Evolutionary conservation across 371 early-diverging fungal species (phyloP), one percentile per base, ranked within the genome.

Genomic region (Mucor saturninus): DNA sequence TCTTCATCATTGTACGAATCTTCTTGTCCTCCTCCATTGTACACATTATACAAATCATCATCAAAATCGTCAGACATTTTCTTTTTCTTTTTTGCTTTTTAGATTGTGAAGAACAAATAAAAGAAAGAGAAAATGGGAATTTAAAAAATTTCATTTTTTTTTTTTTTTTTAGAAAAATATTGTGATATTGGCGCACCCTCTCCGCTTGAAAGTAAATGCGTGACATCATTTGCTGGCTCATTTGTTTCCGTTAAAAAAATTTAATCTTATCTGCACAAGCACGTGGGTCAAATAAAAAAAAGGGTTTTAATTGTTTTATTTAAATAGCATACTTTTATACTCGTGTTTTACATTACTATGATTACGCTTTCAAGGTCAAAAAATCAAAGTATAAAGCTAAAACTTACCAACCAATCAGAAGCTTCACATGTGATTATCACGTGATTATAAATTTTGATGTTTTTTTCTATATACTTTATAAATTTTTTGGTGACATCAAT

Each of bases 31-130:
- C 54, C 69, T 15, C 68, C 68, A 35, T 74, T 66, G 51, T 72
- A 74, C 28, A 76, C 76, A 45, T 72, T 74, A 55, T 79, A 79
- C 39, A 79, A 65, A 54, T 79, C 76, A 59, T 79, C 79, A 54
- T 78, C 77, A 56, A 73, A 76, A 61, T 76, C 72, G 56, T 72
- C 68, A 40, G 73, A 61, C 73, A 73, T 73, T 26, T 21, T 50
- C n/a, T 21, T 3, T 46, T 46, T 7, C 0, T 14, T 26, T 13
- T 28, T 48, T 28, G 26, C 28, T 28, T 21, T 21, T 21, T 21
- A 21, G 21, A 21, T 21, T 21, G 21, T 21, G 28, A 48, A 28
- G 3, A 48, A 48, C 15, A 48, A 49, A 49, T 2, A 49, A 13
- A 10, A 7, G 30, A 50, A 50, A 30, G 28, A 13, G 28, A 14